Evolutionary conservation across 75 land plant genomes (phyloP).

Genomic region (Larix kaempferi): DNA sequence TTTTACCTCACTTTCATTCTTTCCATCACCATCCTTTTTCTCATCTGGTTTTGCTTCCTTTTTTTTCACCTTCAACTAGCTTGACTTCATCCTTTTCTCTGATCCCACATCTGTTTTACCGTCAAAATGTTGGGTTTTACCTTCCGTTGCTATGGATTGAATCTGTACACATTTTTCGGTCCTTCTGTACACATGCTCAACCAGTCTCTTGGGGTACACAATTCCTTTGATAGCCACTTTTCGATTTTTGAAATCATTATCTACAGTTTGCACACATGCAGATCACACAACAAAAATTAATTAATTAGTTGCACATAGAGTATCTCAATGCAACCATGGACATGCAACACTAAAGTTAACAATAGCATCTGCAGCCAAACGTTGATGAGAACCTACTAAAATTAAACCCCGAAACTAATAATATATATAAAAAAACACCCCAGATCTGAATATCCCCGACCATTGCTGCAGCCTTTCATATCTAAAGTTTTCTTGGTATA

Average conservation of each 20-base stretch:
- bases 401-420: neutral
- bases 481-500: neutral
- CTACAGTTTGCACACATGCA: constrained; percentile 58
- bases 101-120: neutral
- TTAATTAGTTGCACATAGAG: neutral
- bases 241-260: constrained; percentile 49
- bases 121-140: neutral
- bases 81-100: neutral
- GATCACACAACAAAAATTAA: neutral
- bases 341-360: neutral
- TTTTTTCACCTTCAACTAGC: neutral
- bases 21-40: neutral
- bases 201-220: constrained; percentile 56
- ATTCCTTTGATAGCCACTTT: constrained; percentile 60
- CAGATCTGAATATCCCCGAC: neutral
- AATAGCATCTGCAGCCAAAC: neutral
- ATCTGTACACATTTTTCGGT: constrained; percentile 50
- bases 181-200: constrained; percentile 52
- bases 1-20: neutral
- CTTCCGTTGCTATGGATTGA: neutral
- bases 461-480: neutral
- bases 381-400: neutral
- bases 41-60: neutral
- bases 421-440: neutral
- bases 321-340: neutral